Evolutionary conservation across 2,329 filamentous ascomycete species (phyloP), one percentile per base, ranked within the genome.

Genomic region (Diaporthe sp.): DNA sequence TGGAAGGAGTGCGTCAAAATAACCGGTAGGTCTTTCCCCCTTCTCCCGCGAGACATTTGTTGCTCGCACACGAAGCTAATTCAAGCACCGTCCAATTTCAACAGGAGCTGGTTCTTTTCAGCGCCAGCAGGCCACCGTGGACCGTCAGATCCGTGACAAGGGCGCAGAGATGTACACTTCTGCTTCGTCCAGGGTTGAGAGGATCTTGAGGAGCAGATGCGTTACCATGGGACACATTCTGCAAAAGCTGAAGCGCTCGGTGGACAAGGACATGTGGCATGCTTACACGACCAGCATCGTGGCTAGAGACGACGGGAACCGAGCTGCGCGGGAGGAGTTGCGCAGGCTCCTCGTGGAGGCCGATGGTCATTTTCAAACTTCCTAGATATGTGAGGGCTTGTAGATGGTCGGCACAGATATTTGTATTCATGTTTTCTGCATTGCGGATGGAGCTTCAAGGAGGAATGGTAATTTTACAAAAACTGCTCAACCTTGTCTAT

Each of bases 251-350:
- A 42, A 61, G 37, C 34, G 13, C 7, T 61, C 58, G 13, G 58
- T 61, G 12, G 12, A 25, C 10, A 61, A 4, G 37, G 58, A 61
- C 7, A 44, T 44, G 58, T 61, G 34, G 58, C 58, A 42, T 9
- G 37, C 37, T 25, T 61, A 61, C 58, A 61, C 22, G n/a, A 28
- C 58, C 22, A 42, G 9, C n/a, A 61, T 61, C 37, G 58, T 61
- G 12, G 58, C 58, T 25, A 44, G 19, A 19, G 58, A 42, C 1
- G 37, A 61, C 13, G n/a, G n/a, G 22, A 25, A 25, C 7, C 58
- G 37, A 17, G 34, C 37, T 39, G 13, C 15, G 19, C 15, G 58
- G 58, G 22, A 42, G 58, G 37, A 42, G 34, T 6, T 61, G 19
- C 58, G 6, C 58, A 42, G 37, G 34, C n/a, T 39, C 9, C 58